Percentiles rank a stretch among this genome's conserved stretches.
phyloP scores from a whole-genome alignment of 345 rosid genomes.

The Melaleuca alternifolia region DNA sequence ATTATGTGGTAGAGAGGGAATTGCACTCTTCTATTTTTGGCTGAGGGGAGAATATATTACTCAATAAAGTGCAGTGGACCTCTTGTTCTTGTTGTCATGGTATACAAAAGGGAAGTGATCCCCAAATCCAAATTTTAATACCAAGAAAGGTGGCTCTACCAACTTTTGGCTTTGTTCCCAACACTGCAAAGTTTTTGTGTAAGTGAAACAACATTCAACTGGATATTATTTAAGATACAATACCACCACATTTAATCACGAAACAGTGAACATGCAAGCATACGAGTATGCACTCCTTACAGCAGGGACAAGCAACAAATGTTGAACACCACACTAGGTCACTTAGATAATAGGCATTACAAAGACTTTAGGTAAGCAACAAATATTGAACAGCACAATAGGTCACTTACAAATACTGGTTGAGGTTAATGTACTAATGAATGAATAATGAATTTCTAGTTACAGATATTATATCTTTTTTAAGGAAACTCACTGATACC shows the following conservation, averaged over 20 bases:
- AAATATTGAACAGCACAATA: neutral
- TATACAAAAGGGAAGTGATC: neutral
- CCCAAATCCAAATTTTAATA: neutral
- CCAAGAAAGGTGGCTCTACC: neutral
- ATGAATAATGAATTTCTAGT: neutral
- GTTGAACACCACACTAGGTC: neutral
- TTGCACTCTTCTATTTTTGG: neutral
- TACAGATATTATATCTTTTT: neutral
- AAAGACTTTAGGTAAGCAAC: neutral
- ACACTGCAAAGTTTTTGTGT: neutral
- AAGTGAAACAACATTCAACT: neutral
- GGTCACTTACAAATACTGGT: neutral
- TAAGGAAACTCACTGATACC: slow-evolving; percentile 23
- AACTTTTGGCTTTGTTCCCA: neutral
- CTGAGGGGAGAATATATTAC: neutral
- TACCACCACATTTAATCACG: neutral
- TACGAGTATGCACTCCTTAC: neutral
- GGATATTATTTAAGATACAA: neutral
- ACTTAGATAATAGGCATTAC: neutral
- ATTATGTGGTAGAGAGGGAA: neutral
- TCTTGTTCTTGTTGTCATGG: neutral
- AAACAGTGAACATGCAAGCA: neutral
- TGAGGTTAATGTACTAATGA: neutral
- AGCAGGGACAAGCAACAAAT: neutral
- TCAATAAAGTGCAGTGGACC: neutral